Base-by-base conservation (phyloP, 192 early-diverging fungal genomes). In the Phlyctochytrium planicorne region DNA sequence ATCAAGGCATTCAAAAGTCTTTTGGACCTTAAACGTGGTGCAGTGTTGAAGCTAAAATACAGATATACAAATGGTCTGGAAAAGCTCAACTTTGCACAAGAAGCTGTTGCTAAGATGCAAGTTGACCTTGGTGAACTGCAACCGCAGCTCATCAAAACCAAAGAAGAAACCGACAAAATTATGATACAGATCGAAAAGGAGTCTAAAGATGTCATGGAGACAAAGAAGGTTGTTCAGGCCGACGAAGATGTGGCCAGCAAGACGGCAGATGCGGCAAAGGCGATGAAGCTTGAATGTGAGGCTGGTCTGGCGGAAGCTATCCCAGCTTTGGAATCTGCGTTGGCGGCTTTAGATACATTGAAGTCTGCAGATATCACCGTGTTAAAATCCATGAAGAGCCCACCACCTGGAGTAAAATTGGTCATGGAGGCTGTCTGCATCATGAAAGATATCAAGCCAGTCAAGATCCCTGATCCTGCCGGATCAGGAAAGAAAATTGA, bases 401-500 rank as follows among this genome's bases (percentile, higher is more conserved):
- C 84, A 17, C 84, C 84, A 2, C 67, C 80, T 30, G 84, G 80
- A 47, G 84, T 86, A 2, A 85, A 85, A 63, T 68, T 86, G 23
- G 84, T 86, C 23, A 86, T 86, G 84, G 84, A 86, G 68, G 79
- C 84, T 1, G 75, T 86, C 10, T 86, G 84, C 60, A 74, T 85
- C 31, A 84, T 86, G 80, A 86, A 86, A 65, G 84, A 86, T 59
- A 74, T 86, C 24, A 86, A 86, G 63, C 84, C 84, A 3, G 81
- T 84, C 53, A 86, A 86, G 62, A 78, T 86, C 53, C 75, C 83
- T 2, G 83, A 86, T 71, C 81, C 81, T 3, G 76, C 80, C 10
- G 78, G 81, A 4, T 80, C 80, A 25, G 84, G 84, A 3, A 86
- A 86, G 68, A 86, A 85, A 68, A 75, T 86, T 52, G 84, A 86